Evolutionary conservation across 768 basidiomycete genomes (phyloP), one percentile per base, ranked within the genome.

Genomic region (Macrolepiota dolichaula): DNA sequence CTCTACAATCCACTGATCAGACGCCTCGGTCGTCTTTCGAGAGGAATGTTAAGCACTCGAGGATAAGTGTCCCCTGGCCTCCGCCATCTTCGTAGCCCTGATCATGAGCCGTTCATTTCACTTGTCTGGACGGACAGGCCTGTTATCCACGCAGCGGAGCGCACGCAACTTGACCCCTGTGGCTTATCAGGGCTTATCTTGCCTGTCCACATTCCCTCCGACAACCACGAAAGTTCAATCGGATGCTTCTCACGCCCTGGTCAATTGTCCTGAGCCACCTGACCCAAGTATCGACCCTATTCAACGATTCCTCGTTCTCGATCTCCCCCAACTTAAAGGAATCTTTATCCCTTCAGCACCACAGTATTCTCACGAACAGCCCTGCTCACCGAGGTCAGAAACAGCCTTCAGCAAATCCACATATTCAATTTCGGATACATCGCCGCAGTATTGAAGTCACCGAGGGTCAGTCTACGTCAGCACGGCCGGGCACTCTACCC

Each of bases 201-300:
- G 56, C 36, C 50, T 51, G 50, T 25, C n/a, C 36, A n/a, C n/a
- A 29, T 52, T 51, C 56, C 54, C 52, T 62, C 64, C 66, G 66
- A 65, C 52, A 46, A 51, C 37, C 49, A 57, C 66, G 66, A 59
- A 61, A 25, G 46, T 64, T 62, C 47, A 52, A 59, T 55, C 53
- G 32, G 50, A 40, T 25, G 4, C 11, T 37, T 52, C 58, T 40
- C 58, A 59, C 27, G 51, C 15, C 53, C 3, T 32, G 29, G 59
- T n/a, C 58, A 29, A 24, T 51, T 51, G 57, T 62, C 44, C 50
- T 24, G 46, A 50, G 55, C 29, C 24, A 60, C 59, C 24, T 61
- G 51, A 25, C 40, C 19, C 42, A 46, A 51, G 40, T 36, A 11
- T n/a, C 25, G 24, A n/a, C 40, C 51, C 59, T 36, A 42, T 4